These are phyloP conservation scores for Aspergillus melleus DNA, from an alignment of 2,329 filamentous ascomycete genomes.

Conservation along the genomic window DNA sequence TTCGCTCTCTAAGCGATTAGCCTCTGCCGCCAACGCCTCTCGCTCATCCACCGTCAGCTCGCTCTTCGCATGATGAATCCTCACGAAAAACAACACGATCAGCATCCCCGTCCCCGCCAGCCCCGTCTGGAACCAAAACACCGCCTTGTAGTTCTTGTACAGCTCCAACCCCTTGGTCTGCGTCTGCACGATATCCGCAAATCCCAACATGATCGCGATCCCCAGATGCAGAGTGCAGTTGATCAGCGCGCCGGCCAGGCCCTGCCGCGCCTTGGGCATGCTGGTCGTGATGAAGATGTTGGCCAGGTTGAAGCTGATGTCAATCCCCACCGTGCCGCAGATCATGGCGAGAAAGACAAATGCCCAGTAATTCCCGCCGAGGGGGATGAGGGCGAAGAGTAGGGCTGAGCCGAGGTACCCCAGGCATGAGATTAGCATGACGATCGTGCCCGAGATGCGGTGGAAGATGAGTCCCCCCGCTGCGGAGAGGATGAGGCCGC, in stretches of 20 bases:
- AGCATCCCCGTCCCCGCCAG: conserved; percentile 54
- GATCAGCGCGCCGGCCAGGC: conserved; percentile 69
- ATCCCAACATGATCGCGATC: conserved; percentile 69
- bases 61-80: conserved; percentile 57
- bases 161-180: conserved; percentile 48
- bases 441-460: conserved; percentile 60
- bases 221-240: conserved; percentile 71
- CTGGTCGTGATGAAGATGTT: conserved; percentile 77
- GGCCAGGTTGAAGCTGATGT: conserved; percentile 72
- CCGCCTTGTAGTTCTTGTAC: conserved; percentile 60
- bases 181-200: conserved; percentile 63
- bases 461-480: conserved; percentile 68
- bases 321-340: conserved; percentile 69
- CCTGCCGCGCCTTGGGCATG: conserved; percentile 66
- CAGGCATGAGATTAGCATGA: conserved; percentile 62
- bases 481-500: conserved; percentile 65
- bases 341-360: conserved; percentile 66
- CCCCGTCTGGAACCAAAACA: conserved; percentile 65
- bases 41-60: conserved; percentile 61
- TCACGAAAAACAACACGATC: conserved; percentile 55
- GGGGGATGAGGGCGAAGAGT: conserved; percentile 65
- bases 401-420: conserved; percentile 61
- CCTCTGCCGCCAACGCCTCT: conserved; percentile 16
- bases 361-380: conserved; percentile 65
- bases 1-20: background rate